These are phyloP conservation scores for Hypoxylon rubiginosum DNA, from an alignment of 2,329 filamentous ascomycete genomes.

Conservation along the genomic window DNA sequence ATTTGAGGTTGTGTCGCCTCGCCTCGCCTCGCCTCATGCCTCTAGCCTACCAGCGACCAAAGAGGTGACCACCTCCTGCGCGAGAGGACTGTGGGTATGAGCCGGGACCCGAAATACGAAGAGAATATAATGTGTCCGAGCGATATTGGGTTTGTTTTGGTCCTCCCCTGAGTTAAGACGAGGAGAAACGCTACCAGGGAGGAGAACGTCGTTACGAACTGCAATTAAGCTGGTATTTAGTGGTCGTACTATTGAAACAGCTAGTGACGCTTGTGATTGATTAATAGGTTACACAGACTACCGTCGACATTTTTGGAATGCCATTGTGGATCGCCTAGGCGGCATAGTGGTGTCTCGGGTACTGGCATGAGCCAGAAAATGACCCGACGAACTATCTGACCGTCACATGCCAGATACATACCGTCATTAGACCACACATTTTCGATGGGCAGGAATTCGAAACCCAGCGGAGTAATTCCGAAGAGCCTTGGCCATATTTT, in stretches of 20 bases:
- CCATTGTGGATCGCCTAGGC: background rate
- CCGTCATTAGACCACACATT: constrained; percentile 1
- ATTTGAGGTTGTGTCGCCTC: too few species aligned
- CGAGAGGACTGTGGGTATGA: too few species aligned
- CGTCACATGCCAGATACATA: background rate
- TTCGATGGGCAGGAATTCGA: background rate
- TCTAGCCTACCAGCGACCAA: too few species aligned
- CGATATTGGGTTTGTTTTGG: too few species aligned
- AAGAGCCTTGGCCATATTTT: background rate
- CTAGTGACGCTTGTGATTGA: background rate
- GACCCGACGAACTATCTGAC: background rate
- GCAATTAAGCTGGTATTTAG: too few species aligned
- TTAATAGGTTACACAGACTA: background rate
- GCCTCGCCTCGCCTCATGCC: too few species aligned
- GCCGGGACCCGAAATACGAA: too few species aligned
- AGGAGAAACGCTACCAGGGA: too few species aligned
- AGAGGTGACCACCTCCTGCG: too few species aligned
- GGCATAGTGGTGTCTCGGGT: constrained; percentile 1
- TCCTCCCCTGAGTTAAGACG: too few species aligned
- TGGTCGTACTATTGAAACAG: background rate
- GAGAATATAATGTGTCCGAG: too few species aligned
- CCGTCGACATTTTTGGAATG: background rate
- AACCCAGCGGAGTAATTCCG: background rate
- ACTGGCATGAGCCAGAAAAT: constrained; percentile 1
- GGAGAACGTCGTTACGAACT: too few species aligned